Evolutionary conservation across 257 asterid genomes (phyloP).

Genomic region (Rubia yunnanensis): DNA sequence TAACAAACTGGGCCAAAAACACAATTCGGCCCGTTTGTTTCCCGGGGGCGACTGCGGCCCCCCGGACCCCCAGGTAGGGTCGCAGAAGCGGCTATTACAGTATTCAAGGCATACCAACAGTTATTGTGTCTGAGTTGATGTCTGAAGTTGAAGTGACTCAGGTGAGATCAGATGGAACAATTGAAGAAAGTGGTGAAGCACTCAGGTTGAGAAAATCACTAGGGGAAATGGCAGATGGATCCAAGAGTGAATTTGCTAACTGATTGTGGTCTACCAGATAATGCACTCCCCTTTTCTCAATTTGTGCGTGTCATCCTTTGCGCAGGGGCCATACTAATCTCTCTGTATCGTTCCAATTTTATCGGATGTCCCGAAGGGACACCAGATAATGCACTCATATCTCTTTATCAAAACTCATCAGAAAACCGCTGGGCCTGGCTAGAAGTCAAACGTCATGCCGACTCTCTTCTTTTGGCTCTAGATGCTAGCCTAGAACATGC

Average conservation of each 20-base stretch:
- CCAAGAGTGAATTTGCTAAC: constrained; percentile 43
- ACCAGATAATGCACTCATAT: constrained; percentile 44
- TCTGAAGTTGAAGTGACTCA: constrained; percentile 98
- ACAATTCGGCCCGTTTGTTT: no score
- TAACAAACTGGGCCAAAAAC: no score
- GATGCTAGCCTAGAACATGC: constrained; percentile 99
- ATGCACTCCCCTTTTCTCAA: no score
- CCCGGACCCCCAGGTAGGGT: no score
- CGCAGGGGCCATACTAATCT: no score
- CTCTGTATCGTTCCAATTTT: no score
- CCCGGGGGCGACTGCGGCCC: no score
- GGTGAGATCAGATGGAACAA: constrained; percentile 84
- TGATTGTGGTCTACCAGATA: constrained; percentile 78
- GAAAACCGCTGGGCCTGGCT: constrained; percentile 80
- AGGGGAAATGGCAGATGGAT: constrained; percentile 82
- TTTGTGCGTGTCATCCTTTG: no score
- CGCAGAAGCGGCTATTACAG: no score
- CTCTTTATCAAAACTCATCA: constrained; percentile 34
- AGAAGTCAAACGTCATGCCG: constrained; percentile 66
- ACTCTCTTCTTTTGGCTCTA: constrained; percentile 84
- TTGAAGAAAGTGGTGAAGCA: constrained; percentile 95
- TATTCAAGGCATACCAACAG: no score
- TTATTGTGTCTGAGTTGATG: constrained; percentile 99
- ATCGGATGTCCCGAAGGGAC: no score
- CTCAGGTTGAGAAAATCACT: constrained; percentile 79